A percentile compares a stretch with the other conserved stretches of the same genome.
Conservation (phyloP, 2,329 filamentous ascomycete genomes). For the Botrytis pseudocinerea region DNA sequence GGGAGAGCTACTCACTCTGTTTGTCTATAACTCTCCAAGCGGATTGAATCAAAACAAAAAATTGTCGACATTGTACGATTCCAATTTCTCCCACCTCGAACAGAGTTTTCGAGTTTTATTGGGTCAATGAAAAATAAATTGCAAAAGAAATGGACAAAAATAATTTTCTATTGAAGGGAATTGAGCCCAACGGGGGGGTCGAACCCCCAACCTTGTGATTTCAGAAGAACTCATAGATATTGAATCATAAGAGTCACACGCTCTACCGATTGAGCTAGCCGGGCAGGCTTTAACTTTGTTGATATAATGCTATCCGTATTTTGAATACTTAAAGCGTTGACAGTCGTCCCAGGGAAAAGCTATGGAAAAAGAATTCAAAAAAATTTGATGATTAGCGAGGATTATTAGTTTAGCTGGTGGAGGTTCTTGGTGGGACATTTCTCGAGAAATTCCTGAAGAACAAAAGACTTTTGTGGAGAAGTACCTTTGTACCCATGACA, state of each 20-base stretch:
- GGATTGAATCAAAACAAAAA: not conserved
- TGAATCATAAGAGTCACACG: constrained; percentile 37
- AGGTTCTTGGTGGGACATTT: not conserved
- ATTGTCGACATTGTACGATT: not conserved
- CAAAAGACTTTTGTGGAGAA: not conserved
- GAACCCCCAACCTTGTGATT: constrained; percentile 19
- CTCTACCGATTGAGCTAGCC: constrained; percentile 41
- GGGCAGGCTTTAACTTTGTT: constrained; percentile 20
- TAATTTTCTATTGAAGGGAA: not conserved
- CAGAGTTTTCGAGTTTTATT: not conserved
- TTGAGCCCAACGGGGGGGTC: constrained; percentile 18
- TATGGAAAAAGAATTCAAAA: not conserved
- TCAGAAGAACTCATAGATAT: constrained; percentile 8
- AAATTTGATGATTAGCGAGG: not conserved
- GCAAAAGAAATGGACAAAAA: not conserved
- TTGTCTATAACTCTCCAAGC: not conserved
- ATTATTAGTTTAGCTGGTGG: not conserved
- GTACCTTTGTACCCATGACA: not conserved
- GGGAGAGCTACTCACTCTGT: not conserved
- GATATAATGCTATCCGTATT: rapidly evolving
- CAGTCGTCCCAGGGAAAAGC: rapidly evolving
- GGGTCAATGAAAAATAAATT: not conserved
- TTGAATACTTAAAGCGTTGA: not conserved
- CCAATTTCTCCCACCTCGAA: not conserved
- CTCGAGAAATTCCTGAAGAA: not conserved